Base-by-base conservation (phyloP, 2,329 filamentous ascomycete species). In the Lachnellula suecica region DNA sequence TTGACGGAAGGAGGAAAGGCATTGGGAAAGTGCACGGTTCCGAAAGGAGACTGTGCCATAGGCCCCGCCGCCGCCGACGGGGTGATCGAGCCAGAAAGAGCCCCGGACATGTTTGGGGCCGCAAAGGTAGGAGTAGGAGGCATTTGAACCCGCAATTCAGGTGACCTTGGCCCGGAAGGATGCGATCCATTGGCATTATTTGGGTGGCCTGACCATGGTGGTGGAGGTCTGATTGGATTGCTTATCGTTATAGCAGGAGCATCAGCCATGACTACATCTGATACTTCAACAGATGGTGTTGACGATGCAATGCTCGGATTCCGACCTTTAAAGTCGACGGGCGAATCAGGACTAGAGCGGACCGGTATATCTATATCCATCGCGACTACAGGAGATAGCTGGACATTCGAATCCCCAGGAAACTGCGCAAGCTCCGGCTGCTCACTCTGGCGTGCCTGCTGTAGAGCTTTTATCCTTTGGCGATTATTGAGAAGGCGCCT, bases 41-140 rank as follows among this genome's bases (percentile, higher is more conserved):
- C 72, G 49, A 79, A 76, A 0, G 82, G 79, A 0, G 82, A 83
- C 48, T 81, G 77, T 1, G 70, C 63, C 2, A 72, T 54, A 2
- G 74, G 72, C 5, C 71, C 70, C 8, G 71, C 68, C 0, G 76
- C 71, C 10, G 78, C 78, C 7, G 76, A 63, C 1, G 81, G 78
- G 0, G 79, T 81, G 2, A 72, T 72, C 22, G 55, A 59, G 19
- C 53, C 59, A 23, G 61, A 59, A 15, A 53, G 40, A 2, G 63
- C 66, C 17, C 64, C 70, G 4, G 71, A 63, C 3, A 66, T 59
- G 3, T 65, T 66, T 3, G 73, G 61, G 1, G 65, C 66, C 1
- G 71, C 63, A 40, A 84, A 82, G 0, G 70, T 63, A 1, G 81
- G 79, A 1, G 79, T 72, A 2, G 81, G 77, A 7, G 83, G 82